phyloP scores from a whole-genome alignment of 2,329 filamentous ascomycete species.

The Keithomyces neogunnii region DNA sequence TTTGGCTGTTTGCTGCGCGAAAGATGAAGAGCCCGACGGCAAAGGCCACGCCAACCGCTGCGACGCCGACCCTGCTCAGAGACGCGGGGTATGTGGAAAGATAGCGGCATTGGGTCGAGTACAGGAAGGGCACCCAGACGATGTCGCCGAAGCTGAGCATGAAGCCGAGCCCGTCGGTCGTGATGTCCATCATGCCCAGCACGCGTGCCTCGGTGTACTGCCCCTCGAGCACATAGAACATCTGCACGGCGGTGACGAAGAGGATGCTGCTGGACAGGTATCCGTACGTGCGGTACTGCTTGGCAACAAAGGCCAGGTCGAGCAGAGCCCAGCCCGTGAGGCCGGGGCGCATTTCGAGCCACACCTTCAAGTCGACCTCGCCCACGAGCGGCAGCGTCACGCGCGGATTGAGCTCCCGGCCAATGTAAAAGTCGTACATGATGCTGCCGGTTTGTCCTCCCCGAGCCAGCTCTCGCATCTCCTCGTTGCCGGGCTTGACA shows the following conservation, averaged over 20 bases:
- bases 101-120: conserved; percentile 74
- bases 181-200: conserved; percentile 86
- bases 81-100: conserved; percentile 70
- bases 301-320: conserved; percentile 72
- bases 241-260: conserved; percentile 65
- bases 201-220: conserved; percentile 79
- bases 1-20: conserved; percentile 80
- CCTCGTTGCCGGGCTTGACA: conserved; percentile 61
- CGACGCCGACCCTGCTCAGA: conserved; percentile 57
- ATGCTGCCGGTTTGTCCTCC: conserved; percentile 74
- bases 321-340: conserved; percentile 79
- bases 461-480: conserved; percentile 65
- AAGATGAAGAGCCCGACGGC: conserved; percentile 73
- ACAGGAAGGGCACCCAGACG: conserved; percentile 83
- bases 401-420: conserved; percentile 87
- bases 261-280: conserved; percentile 76
- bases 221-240: conserved; percentile 72
- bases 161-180: conserved; percentile 80
- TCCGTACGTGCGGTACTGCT: conserved; percentile 76
- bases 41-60: conserved; percentile 56
- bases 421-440: conserved; percentile 92
- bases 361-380: conserved; percentile 80
- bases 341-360: conserved; percentile 78
- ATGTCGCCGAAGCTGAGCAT: conserved; percentile 90
- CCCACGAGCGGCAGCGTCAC: conserved; percentile 67